Conservation (phyloP, 2,329 filamentous ascomycete species). For the Colletotrichum tabaci region DNA sequence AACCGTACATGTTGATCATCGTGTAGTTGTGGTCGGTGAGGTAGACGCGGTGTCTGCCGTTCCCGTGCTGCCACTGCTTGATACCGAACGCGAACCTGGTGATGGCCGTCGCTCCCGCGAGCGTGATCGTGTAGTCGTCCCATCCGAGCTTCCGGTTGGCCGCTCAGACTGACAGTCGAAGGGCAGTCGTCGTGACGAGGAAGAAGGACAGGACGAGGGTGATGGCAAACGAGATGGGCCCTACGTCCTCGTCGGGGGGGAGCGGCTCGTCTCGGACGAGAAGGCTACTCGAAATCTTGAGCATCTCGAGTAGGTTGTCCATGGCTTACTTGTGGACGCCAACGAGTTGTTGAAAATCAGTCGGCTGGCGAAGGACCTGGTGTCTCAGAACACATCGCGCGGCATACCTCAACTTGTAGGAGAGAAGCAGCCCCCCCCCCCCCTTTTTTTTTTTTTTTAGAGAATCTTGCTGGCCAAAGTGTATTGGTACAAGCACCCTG, state of each 20-base stretch:
- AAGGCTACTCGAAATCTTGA: slow-evolving; percentile 3
- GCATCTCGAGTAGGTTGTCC: neutral
- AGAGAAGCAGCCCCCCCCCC: too few relatives aligned
- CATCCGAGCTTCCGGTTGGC: slow-evolving; percentile 49
- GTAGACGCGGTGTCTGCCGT: slow-evolving; percentile 56
- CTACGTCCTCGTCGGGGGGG: slow-evolving; percentile 53
- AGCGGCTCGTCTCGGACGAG: slow-evolving; percentile 51
- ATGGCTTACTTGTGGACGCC: accelerated
- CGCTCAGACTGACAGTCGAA: slow-evolving; percentile 51
- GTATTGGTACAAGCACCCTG: too few relatives aligned
- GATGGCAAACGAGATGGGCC: slow-evolving; percentile 49
- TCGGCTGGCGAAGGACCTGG: neutral
- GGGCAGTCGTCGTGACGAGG: slow-evolving; percentile 49
- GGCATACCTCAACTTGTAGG: too few relatives aligned
- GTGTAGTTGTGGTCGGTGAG: slow-evolving; percentile 50
- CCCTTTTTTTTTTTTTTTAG: too few relatives aligned
- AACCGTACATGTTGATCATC: slow-evolving; percentile 55
- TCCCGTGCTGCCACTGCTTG: slow-evolving; percentile 52
- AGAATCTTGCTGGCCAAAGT: too few relatives aligned
- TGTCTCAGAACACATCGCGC: neutral
- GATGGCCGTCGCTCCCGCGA: slow-evolving; percentile 49
- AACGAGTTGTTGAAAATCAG: neutral
- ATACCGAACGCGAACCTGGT: slow-evolving; percentile 52
- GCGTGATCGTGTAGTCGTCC: slow-evolving; percentile 56
- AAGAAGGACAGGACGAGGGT: slow-evolving; percentile 50